phyloP scores from a whole-genome alignment of 331 rosid species.

The Rhamnella rubrinervis region DNA sequence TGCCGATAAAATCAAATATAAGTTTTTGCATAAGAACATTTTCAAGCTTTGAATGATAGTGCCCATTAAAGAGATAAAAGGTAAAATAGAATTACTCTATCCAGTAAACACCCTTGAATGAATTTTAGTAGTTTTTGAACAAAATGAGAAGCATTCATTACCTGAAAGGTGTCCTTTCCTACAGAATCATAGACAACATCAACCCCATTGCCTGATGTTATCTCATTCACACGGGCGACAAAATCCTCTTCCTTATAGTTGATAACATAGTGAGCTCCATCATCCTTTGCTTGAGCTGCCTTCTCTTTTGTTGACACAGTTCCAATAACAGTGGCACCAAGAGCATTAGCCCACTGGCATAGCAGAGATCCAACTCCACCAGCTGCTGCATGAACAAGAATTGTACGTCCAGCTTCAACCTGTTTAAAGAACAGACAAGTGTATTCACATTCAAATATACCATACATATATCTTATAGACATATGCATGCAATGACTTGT shows the following conservation, averaged over 20 bases:
- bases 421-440: slow-evolving; percentile 16
- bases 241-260: slow-evolving; percentile 66
- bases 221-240: slow-evolving; percentile 65
- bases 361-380: slow-evolving; percentile 87
- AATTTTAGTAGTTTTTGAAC: not conserved
- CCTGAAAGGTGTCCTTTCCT: slow-evolving; percentile 80
- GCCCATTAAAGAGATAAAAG: too few species aligned
- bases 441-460: too few species aligned
- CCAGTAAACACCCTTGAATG: not conserved
- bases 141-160: slow-evolving; percentile 12
- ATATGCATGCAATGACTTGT: slow-evolving; percentile 7
- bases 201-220: slow-evolving; percentile 79
- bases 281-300: slow-evolving; percentile 81
- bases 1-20: too few species aligned
- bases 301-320: slow-evolving; percentile 68
- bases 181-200: slow-evolving; percentile 88
- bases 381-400: slow-evolving; percentile 90
- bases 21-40: too few species aligned
- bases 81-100: not conserved
- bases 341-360: slow-evolving; percentile 82
- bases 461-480: too few species aligned
- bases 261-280: slow-evolving; percentile 80
- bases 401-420: slow-evolving; percentile 68
- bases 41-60: not conserved
- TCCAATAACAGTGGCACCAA: slow-evolving; percentile 83